Evolutionary conservation across 1,284 basidiomycete species (phyloP), one percentile per base, ranked within the genome.

Genomic region (Ustilago shanxiensis): DNA sequence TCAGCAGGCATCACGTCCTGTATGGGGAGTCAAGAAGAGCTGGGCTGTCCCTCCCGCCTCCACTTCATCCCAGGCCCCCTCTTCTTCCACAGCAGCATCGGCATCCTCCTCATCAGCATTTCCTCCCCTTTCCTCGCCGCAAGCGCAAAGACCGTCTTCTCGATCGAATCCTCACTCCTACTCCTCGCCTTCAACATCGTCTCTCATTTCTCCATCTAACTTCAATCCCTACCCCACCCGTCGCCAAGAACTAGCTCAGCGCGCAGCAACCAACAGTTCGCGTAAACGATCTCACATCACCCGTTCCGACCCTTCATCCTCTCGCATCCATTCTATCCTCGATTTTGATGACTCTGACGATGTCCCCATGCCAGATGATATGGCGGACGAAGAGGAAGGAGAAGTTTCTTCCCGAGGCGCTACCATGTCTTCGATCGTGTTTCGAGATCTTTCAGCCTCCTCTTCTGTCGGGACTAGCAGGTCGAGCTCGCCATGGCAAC

Each of bases 201-300:
- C 70, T 20, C 53, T 72, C n/a, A 72, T 72, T 41, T 72, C 70
- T 0, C 47, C 60, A 16, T 35, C 67, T 1, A 64, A 66, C 6
- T 77, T 77, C 71, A 77, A 77, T 22, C 75, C 75, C 2, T 77
- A 77, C 28, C 75, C 75, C 3, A 73, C 75, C 0, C 70, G 75
- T 22, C 57, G 58, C 9, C 75, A 77, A 58, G 75, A 77, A 49
- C 60, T 77, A 1, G 75, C 71, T 2, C 52, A 66, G n/a, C 66
- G 75, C 5, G 66, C 75, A 29, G 60, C 66, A 13, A 67, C 58
- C 57, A 56, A 72, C 33, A 57, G 63, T 60, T 31, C 59, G 1
- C 63, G 70, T 49, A 65, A 67, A 28, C 59, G 63, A 33, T 66
- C 74, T 14, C 70, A 77, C 37, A 65, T 72, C 47, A 66, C 66